Evolutionary conservation across 2,329 filamentous ascomycete genomes (phyloP).

Genomic region (Fusarium sp.): DNA sequence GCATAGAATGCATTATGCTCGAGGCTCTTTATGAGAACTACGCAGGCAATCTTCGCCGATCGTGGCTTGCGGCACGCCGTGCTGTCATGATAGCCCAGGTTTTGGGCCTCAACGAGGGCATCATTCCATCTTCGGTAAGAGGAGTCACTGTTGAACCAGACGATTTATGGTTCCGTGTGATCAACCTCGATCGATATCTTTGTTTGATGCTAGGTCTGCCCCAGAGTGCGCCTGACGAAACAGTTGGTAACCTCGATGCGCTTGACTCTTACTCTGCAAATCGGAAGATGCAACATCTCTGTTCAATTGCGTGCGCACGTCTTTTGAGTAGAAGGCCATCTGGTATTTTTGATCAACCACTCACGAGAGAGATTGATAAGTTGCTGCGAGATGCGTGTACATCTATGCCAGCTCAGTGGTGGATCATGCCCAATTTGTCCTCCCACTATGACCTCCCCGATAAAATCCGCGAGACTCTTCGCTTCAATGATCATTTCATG

Average conservation of each 20-base stretch:
- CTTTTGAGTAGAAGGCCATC: constrained; percentile 57
- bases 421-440: constrained; percentile 48
- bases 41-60: constrained; percentile 53
- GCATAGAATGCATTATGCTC: constrained; percentile 59
- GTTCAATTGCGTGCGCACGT: constrained; percentile 51
- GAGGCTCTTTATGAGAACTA: constrained; percentile 57
- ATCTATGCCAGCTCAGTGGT: constrained; percentile 57
- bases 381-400: constrained; percentile 55
- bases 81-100: constrained; percentile 56
- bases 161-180: constrained; percentile 56
- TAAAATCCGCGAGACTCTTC: constrained; percentile 41
- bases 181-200: constrained; percentile 56
- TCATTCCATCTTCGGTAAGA: constrained; percentile 12
- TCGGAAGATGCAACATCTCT: constrained; percentile 56
- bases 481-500: constrained; percentile 56
- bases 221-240: constrained; percentile 50
- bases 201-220: constrained; percentile 57
- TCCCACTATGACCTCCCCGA: constrained; percentile 18
- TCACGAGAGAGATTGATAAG: constrained; percentile 53
- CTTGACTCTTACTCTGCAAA: constrained; percentile 45
- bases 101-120: constrained; percentile 46
- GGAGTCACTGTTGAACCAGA: constrained; percentile 41
- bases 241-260: constrained; percentile 43
- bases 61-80: constrained; percentile 56
- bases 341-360: constrained; percentile 30